These are phyloP conservation scores for Syzygium malaccense DNA, from an alignment of 441 rosid species.

Conservation along the genomic window DNA sequence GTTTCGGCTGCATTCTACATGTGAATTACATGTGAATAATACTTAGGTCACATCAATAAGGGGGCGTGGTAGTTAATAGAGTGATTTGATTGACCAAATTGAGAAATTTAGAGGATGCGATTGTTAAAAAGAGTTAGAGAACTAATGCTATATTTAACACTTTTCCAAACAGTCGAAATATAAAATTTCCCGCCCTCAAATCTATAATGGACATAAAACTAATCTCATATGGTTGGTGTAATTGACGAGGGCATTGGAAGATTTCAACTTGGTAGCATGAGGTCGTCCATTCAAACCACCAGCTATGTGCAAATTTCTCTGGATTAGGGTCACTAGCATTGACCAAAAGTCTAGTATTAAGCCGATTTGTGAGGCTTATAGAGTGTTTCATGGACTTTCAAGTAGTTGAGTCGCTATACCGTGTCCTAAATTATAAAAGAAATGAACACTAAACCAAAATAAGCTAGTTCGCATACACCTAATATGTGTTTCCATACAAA, in stretches of 20 bases:
- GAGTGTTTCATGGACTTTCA: background rate
- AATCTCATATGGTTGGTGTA: background rate
- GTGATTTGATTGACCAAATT: background rate
- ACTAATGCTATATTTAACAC: background rate
- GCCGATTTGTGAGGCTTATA: accelerated
- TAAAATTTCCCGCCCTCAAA: background rate
- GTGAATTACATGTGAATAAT: background rate
- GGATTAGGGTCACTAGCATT: background rate
- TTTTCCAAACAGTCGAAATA: background rate
- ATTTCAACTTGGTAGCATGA: background rate
- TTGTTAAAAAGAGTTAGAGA: background rate
- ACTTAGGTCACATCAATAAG: background rate
- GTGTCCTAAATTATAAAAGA: background rate
- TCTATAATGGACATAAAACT: background rate
- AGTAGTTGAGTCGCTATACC: background rate
- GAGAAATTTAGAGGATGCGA: background rate
- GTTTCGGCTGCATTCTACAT: background rate
- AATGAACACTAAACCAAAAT: background rate
- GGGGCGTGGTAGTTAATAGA: background rate
- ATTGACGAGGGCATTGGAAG: background rate
- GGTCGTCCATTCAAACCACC: background rate
- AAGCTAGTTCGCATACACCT: background rate
- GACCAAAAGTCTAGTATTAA: background rate
- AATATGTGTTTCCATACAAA: background rate
- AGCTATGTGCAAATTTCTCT: background rate